Conservation (phyloP, 1,284 basidiomycete species). For the Cryptococcus sp. region DNA sequence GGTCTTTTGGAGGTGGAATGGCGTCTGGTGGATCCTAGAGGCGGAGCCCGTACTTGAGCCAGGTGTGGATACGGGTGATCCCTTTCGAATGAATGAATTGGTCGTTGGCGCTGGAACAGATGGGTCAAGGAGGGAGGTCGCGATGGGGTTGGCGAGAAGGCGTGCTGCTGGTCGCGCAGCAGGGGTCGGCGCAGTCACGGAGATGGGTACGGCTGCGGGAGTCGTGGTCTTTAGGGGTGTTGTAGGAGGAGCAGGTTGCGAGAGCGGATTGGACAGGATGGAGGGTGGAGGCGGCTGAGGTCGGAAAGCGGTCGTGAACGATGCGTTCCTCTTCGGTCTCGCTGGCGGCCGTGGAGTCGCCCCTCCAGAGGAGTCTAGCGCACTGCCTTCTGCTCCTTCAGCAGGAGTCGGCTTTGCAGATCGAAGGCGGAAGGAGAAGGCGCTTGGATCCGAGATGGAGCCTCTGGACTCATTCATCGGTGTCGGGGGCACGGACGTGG, state of each 20-base stretch:
- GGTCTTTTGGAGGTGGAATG: conserved; percentile 82
- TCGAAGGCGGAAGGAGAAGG: conserved; percentile 40
- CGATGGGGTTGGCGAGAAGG: conserved; percentile 48
- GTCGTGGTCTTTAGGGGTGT: conserved; percentile 7
- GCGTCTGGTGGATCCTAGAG: conserved; percentile 55
- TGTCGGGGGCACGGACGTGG: conserved; percentile 14
- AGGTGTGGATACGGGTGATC: conserved; percentile 4
- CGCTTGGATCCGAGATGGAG: conserved; percentile 8
- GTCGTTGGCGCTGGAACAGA: conserved; percentile 44
- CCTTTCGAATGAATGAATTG: conserved; percentile 17
- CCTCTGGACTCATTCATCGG: no score
- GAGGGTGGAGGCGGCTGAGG: conserved; percentile 15
- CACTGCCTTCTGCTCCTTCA: background rate
- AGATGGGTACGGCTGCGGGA: conserved; percentile 11
- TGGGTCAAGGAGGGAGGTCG: conserved; percentile 46
- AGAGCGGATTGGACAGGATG: conserved; percentile 33
- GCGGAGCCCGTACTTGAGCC: background rate
- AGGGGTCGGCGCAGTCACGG: background rate
- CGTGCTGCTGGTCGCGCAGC: conserved; percentile 13
- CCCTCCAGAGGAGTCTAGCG: background rate
- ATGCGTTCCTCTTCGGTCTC: no score
- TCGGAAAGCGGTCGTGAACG: conserved; percentile 4
- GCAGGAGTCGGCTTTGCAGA: conserved; percentile 21
- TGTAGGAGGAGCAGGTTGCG: conserved; percentile 7
- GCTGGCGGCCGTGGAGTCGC: background rate